Percentiles rank a stretch among this genome's conserved stretches.
Evolutionary conservation across 2,329 filamentous ascomycete genomes (phyloP).

Genomic region (Fonsecaea pedrosoi): DNA sequence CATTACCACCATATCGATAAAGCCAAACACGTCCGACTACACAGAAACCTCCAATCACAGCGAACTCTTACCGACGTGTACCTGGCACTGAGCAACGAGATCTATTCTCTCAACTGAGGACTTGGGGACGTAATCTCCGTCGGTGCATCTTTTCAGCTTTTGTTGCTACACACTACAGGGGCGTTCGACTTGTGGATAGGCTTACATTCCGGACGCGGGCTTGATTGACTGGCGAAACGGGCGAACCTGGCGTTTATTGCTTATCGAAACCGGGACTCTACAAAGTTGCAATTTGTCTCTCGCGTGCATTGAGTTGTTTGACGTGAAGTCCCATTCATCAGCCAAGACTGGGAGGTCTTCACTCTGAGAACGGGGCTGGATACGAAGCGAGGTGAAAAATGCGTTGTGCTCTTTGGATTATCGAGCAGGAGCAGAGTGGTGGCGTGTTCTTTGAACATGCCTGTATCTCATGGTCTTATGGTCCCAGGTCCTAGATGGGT

Average conservation of each 20-base stretch:
- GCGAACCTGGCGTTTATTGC: slow-evolving; percentile 15
- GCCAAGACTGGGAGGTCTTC: neutral
- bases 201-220: neutral
- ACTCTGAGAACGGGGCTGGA: neutral
- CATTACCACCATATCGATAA: slow-evolving; percentile 32
- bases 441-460: slow-evolving; percentile 6
- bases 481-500: slow-evolving; percentile 8
- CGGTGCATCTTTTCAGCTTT: slow-evolving; percentile 20
- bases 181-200: slow-evolving; percentile 23
- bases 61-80: slow-evolving; percentile 14
- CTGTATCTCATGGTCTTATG: slow-evolving; percentile 16
- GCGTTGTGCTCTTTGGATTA: slow-evolving; percentile 24
- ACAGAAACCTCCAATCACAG: slow-evolving; percentile 20
- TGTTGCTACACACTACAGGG: slow-evolving; percentile 20
- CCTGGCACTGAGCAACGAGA: slow-evolving; percentile 13
- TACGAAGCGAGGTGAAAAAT: slow-evolving; percentile 10
- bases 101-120: slow-evolving; percentile 14
- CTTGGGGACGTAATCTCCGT: slow-evolving; percentile 15
- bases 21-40: slow-evolving; percentile 3
- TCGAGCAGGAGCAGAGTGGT: slow-evolving; percentile 5
- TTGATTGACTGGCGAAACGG: slow-evolving; percentile 19
- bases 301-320: slow-evolving; percentile 19
- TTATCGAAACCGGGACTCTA: neutral
- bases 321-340: neutral
- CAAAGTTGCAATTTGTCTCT: slow-evolving; percentile 17